phyloP scores from a whole-genome alignment of 352 stramenopile genomes.

The Phytophthora kernoviae region DNA sequence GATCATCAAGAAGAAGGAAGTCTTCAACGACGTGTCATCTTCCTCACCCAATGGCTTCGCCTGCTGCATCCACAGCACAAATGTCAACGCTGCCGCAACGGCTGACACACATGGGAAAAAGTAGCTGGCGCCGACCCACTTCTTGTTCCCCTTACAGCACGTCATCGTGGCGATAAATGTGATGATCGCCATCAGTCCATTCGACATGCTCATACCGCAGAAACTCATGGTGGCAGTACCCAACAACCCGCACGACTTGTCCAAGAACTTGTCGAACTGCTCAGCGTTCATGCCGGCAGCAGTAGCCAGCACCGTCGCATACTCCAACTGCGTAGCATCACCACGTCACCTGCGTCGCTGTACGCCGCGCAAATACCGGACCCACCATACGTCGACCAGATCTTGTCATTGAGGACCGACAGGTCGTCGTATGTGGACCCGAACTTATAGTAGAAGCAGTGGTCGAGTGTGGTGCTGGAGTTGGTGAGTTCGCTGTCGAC shows the following conservation, averaged over 20 bases:
- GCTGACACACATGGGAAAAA: constrained; percentile 7
- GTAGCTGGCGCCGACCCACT: constrained; percentile 13
- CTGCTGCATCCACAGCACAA: constrained; percentile 53
- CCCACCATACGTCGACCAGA: constrained; percentile 47
- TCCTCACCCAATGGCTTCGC: constrained; percentile 47
- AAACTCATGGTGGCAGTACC: constrained; percentile 52
- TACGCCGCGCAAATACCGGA: constrained; percentile 61
- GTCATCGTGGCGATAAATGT: constrained; percentile 33
- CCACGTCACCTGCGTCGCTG: constrained; percentile 30
- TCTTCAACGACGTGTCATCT: constrained; percentile 54
- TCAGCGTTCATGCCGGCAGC: constrained; percentile 47
- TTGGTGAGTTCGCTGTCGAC: constrained; percentile 54
- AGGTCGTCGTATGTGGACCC: constrained; percentile 50
- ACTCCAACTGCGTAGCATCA: constrained; percentile 30
- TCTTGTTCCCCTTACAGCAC: constrained; percentile 37
- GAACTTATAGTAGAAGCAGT: constrained; percentile 74
- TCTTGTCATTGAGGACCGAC: constrained; percentile 27
- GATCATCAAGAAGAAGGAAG: constrained; percentile 58
- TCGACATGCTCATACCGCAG: constrained; percentile 39
- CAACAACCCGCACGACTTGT: constrained; percentile 53
- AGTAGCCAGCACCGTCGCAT: constrained; percentile 38
- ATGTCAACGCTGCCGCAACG: constrained; percentile 10
- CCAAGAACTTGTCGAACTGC: constrained; percentile 64
- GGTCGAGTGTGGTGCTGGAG: constrained; percentile 42
- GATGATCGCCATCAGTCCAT: constrained; percentile 49